phyloP scores from a whole-genome alignment of 495 filamentous ascomycete genomes.

The Aspergillus cristatus region DNA sequence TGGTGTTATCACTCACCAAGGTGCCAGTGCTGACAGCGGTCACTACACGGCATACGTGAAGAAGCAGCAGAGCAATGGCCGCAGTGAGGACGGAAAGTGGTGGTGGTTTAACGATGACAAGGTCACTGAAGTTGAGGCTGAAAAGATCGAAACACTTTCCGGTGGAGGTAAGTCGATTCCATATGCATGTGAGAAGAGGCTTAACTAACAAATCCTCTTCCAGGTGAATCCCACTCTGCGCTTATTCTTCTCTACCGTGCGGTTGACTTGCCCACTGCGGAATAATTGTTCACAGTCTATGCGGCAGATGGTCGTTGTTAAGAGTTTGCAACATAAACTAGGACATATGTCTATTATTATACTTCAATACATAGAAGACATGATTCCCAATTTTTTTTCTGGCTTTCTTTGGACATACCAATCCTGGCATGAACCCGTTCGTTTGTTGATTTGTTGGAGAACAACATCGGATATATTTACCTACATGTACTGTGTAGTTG shows the following conservation, averaged over 20 bases:
- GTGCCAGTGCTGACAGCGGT: conserved; percentile 90
- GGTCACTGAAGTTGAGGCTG: conserved; percentile 81
- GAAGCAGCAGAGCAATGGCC: conserved; percentile 61
- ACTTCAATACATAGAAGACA: too few relatives aligned
- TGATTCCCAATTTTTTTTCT: too few relatives aligned
- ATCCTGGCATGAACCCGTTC: too few relatives aligned
- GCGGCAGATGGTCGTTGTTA: too few relatives aligned
- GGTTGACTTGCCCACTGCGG: conserved; percentile 51
- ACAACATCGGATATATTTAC: too few relatives aligned
- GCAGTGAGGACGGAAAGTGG: conserved; percentile 87
- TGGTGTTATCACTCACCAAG: conserved; percentile 95
- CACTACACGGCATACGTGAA: conserved; percentile 98
- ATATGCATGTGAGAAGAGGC: not conserved
- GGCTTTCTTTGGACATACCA: too few relatives aligned
- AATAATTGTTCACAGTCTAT: conserved; percentile 30
- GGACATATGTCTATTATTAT: too few relatives aligned
- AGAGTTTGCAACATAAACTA: too few relatives aligned
- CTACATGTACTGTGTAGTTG: too few relatives aligned
- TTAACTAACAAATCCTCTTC: conserved; percentile 10
- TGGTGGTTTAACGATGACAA: conserved; percentile 99
- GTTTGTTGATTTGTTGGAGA: too few relatives aligned
- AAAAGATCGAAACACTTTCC: conserved; percentile 83
- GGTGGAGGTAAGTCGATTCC: conserved; percentile 62
- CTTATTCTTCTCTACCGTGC: conserved; percentile 89
- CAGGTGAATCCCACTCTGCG: conserved; percentile 86